These are phyloP conservation scores for Trichophyton simii DNA, from an alignment of 2,329 filamentous ascomycete genomes.

Conservation along the genomic window DNA sequence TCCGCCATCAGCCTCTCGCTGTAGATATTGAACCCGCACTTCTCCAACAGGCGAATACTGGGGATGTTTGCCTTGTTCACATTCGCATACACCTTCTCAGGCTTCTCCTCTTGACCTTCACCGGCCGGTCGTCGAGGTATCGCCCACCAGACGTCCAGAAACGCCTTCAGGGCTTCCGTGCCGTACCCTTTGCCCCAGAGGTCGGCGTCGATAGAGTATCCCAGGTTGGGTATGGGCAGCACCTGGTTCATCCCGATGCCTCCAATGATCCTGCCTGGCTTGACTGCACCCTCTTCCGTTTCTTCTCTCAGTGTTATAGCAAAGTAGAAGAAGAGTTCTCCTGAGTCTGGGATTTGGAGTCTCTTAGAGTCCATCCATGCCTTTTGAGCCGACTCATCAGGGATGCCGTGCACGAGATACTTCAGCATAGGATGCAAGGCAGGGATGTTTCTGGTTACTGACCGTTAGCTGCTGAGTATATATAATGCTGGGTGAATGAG, in stretches of 20 bases:
- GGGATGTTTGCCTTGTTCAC: constrained; percentile 8
- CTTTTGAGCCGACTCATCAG: constrained; percentile 5
- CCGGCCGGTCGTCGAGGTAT: constrained; percentile 4
- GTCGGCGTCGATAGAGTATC: constrained; percentile 9
- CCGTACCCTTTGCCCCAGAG: constrained; percentile 12
- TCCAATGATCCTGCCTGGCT: constrained; percentile 8
- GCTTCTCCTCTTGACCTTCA: neutral
- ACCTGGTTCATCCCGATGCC: constrained; percentile 10
- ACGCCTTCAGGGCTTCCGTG: constrained; percentile 9
- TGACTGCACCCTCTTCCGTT: neutral
- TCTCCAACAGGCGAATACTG: constrained; percentile 10
- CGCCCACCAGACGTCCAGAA: constrained; percentile 11
- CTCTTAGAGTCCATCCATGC: neutral
- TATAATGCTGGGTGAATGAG: neutral
- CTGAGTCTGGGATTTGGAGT: neutral
- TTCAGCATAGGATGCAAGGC: constrained; percentile 5
- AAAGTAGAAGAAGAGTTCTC: constrained; percentile 6
- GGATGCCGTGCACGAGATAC: constrained; percentile 5
- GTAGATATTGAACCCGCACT: constrained; percentile 11
- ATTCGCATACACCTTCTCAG: constrained; percentile 8
- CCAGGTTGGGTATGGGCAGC: constrained; percentile 10
- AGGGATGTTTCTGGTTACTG: neutral
- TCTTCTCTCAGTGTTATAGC: constrained; percentile 7
- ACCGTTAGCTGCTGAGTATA: neutral
- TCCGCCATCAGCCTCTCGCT: constrained; percentile 4